A percentile compares a stretch with the other conserved stretches of the same genome.
Conservation (phyloP, 208 protist genomes). For the Trichomonas gallinae region DNA sequence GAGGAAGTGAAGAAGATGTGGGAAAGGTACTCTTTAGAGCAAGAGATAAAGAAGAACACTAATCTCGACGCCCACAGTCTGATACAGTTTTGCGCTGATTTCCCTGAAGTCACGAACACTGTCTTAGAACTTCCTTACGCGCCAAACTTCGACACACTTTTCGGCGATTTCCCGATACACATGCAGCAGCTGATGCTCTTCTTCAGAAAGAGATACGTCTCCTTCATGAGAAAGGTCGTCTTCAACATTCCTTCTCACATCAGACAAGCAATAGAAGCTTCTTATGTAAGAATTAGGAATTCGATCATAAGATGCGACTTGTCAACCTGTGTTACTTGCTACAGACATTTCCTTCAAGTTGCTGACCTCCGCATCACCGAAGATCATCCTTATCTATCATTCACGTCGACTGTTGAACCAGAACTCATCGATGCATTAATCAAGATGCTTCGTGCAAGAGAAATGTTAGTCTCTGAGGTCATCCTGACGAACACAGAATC, state of each 20-base stretch:
- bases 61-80: not conserved
- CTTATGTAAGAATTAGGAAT: not conserved
- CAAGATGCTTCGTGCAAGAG: not conserved
- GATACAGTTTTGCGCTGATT: not conserved
- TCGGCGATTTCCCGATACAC: not conserved
- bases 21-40: not conserved
- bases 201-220: not conserved
- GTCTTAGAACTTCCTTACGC: not conserved
- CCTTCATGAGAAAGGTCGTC: not conserved
- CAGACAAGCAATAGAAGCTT: too few species aligned
- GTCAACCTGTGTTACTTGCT: not conserved
- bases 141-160: not conserved
- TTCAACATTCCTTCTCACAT: not conserved
- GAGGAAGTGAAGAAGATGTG: not conserved
- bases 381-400: not conserved
- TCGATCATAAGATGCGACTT: not conserved
- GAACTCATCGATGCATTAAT: not conserved
- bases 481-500: not conserved
- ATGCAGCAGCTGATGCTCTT: not conserved
- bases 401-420: not conserved
- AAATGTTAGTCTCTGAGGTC: not conserved
- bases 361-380: not conserved
- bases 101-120: not conserved
- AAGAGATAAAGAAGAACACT: not conserved
- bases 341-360: not conserved